A percentile compares a stretch with the other conserved stretches of the same genome.
Conservation (phyloP, 208 protist species). For the Crithidia thermophila region DNA sequence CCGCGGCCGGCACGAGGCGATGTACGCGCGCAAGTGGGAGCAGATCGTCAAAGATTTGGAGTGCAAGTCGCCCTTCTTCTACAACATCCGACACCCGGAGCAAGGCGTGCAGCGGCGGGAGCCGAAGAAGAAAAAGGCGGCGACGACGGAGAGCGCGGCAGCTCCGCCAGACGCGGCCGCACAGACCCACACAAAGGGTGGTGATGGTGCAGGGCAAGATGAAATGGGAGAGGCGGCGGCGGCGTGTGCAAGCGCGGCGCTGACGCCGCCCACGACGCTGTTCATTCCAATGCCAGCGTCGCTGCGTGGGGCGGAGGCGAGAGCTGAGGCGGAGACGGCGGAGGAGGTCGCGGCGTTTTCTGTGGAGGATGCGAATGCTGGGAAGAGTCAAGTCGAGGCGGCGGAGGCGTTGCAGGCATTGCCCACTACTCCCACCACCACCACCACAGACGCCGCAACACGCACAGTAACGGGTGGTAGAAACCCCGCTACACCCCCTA, state of each 20-base stretch:
- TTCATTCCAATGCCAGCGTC: constrained; percentile 3
- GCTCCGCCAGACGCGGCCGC: background rate
- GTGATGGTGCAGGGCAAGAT: too few relatives aligned
- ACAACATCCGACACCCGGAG: constrained; percentile 90
- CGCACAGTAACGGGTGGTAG: too few relatives aligned
- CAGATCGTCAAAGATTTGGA: constrained; percentile 86
- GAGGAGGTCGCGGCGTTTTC: background rate
- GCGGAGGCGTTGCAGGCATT: too few relatives aligned
- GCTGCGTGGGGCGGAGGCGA: background rate
- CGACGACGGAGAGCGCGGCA: background rate
- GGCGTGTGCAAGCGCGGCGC: background rate
- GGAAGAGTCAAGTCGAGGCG: too few relatives aligned
- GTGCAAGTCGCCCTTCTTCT: constrained; percentile 75
- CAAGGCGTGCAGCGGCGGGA: constrained; percentile 71
- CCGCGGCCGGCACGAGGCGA: constrained; percentile 78
- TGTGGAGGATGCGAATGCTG: too few relatives aligned
- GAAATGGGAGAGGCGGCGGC: background rate
- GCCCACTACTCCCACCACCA: too few relatives aligned
- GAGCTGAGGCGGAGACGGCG: background rate
- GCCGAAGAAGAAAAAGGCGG: constrained; percentile 36
- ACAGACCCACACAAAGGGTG: background rate
- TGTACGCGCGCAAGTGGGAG: constrained; percentile 86
- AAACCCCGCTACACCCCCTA: too few relatives aligned
- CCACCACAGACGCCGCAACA: too few relatives aligned
- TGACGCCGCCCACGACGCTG: background rate